phyloP scores from a whole-genome alignment of 2,329 filamentous ascomycete genomes.

The Herpomyces periplanetae region DNA sequence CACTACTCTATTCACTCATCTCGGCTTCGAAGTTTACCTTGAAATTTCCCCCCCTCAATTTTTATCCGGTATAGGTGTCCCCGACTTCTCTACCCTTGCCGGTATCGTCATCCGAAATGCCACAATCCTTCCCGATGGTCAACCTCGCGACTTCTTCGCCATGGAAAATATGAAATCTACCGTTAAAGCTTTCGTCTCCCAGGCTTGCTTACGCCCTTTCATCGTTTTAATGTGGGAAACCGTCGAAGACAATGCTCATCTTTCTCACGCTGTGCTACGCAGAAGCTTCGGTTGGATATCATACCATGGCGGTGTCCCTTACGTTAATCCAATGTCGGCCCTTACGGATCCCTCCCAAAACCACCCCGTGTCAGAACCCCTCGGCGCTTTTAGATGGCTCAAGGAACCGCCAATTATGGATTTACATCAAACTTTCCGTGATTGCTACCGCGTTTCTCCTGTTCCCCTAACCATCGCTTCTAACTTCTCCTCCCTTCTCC shows the following conservation, averaged over 20 bases:
- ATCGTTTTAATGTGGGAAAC: conserved; percentile 11
- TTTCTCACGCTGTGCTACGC: conserved; percentile 9
- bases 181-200: conserved; percentile 10
- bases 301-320: conserved; percentile 11
- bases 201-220: conserved; percentile 10
- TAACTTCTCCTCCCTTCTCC: too few relatives aligned
- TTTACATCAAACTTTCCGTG: conserved; percentile 9
- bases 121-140: conserved; percentile 8
- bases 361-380: conserved; percentile 7
- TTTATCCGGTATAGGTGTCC: conserved; percentile 6
- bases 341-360: conserved; percentile 7
- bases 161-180: conserved; percentile 9
- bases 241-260: conserved; percentile 7
- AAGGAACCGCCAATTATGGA: conserved; percentile 11
- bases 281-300: conserved; percentile 11
- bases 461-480: too few relatives aligned
- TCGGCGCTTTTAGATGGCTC: conserved; percentile 11
- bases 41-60: conserved; percentile 9
- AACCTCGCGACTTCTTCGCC: conserved; percentile 10
- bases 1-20: conserved; percentile 6
- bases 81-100: conserved; percentile 7
- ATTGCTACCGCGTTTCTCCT: too few relatives aligned
- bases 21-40: conserved; percentile 9
- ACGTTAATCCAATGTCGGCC: conserved; percentile 9
- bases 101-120: conserved; percentile 9